Conservation (phyloP, 2,329 filamentous ascomycete genomes). For the Neofusicoccum parvum region DNA sequence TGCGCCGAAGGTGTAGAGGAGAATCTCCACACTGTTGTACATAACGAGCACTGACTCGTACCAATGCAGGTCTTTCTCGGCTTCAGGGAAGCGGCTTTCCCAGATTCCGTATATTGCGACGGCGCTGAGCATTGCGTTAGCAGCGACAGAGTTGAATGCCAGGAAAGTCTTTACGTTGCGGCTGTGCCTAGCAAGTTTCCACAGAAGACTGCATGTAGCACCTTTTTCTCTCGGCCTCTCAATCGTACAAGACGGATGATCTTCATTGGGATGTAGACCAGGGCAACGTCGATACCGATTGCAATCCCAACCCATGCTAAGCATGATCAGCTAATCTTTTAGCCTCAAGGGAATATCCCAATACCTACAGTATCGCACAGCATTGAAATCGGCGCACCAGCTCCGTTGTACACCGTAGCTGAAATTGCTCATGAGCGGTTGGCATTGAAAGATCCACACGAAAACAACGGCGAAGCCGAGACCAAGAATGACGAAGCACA, state of each 20-base stretch:
- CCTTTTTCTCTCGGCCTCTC: neutral
- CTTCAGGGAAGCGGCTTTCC: neutral
- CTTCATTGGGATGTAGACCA: constrained; percentile 7
- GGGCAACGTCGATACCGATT: neutral
- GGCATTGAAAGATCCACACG: constrained; percentile 15
- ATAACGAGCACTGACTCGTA: constrained; percentile 2
- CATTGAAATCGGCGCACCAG: neutral
- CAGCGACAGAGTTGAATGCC: neutral
- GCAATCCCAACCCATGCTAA: constrained; percentile 10
- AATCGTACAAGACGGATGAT: neutral
- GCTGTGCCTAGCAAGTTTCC: neutral
- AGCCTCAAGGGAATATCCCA: neutral
- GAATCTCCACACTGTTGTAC: constrained; percentile 15
- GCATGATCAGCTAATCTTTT: neutral
- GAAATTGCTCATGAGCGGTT: constrained; percentile 9
- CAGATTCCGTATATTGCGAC: constrained; percentile 4
- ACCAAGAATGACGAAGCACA: neutral
- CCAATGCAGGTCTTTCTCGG: neutral
- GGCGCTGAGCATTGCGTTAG: neutral
- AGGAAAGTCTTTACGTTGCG: neutral
- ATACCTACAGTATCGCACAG: neutral
- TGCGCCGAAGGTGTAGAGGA: constrained; percentile 14
- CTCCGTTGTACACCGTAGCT: neutral
- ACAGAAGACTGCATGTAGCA: neutral
- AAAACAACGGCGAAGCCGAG: constrained; percentile 1